Conservation (phyloP, 2,329 filamentous ascomycete species). For the Cordyceps pruinosa region DNA sequence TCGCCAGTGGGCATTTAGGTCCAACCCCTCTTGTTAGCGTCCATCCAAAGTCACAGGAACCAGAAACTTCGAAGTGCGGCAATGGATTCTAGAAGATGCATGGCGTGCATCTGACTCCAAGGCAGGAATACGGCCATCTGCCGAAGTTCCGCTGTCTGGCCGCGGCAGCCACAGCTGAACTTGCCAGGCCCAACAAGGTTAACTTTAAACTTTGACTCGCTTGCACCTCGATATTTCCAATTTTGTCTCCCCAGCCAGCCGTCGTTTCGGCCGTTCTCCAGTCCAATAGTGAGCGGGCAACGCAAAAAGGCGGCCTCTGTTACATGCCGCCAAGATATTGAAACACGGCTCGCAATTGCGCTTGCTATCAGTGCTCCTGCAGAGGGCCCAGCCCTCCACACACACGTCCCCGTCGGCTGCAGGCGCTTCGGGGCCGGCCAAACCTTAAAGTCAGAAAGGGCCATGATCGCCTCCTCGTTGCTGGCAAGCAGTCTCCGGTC, state of each 20-base stretch:
- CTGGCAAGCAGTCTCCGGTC: background rate
- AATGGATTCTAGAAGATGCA: background rate
- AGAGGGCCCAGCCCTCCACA: background rate
- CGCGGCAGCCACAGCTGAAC: background rate
- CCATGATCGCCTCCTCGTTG: background rate
- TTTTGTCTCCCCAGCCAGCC: background rate
- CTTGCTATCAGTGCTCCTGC: constrained; percentile 3
- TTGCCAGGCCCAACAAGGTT: background rate
- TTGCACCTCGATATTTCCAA: background rate
- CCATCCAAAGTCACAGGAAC: background rate
- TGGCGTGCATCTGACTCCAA: background rate
- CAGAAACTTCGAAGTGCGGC: background rate
- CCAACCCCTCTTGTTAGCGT: background rate
- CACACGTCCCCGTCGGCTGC: background rate
- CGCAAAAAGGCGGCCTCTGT: constrained; percentile 8
- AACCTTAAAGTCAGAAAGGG: background rate
- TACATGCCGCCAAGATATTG: background rate
- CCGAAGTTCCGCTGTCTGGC: background rate
- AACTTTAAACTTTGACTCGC: constrained; percentile 8
- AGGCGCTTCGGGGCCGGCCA: background rate
- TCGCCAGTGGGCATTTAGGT: too few species aligned
- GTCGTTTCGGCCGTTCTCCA: background rate
- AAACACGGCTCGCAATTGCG: constrained; percentile 4
- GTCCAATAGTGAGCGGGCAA: too few species aligned
- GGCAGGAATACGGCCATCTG: background rate